Evolutionary conservation across 202 grass and related monocot genomes (phyloP).

Genomic region (Hordeum pubiflorum): DNA sequence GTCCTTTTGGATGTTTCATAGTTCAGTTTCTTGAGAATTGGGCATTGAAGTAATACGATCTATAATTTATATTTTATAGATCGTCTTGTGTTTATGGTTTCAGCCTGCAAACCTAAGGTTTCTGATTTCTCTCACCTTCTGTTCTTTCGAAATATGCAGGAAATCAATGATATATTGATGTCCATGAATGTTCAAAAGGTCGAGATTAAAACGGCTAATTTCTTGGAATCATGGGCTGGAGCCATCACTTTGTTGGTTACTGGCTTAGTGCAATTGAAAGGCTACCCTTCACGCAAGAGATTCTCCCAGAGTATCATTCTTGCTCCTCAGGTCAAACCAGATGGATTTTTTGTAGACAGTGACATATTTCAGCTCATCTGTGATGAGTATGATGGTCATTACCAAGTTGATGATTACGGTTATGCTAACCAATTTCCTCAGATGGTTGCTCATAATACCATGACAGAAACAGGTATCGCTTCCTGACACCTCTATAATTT

Average conservation of each 20-base stretch:
- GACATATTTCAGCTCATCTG: slow-evolving; percentile 83
- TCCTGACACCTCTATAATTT: background rate
- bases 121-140: slow-evolving; percentile 7
- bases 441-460: slow-evolving; percentile 24
- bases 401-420: slow-evolving; percentile 26
- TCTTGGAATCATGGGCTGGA: slow-evolving; percentile 61
- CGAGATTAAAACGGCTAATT: slow-evolving; percentile 79
- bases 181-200: slow-evolving; percentile 62
- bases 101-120: background rate
- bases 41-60: background rate
- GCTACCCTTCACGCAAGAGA: slow-evolving; percentile 45
- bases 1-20: background rate
- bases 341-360: slow-evolving; percentile 76
- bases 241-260: slow-evolving; percentile 62
- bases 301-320: slow-evolving; percentile 77
- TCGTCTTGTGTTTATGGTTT: background rate
- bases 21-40: background rate
- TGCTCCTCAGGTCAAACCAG: slow-evolving; percentile 54
- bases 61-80: background rate
- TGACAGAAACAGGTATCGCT: slow-evolving; percentile 37
- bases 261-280: slow-evolving; percentile 63
- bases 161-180: slow-evolving; percentile 77
- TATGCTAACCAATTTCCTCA: slow-evolving; percentile 33
- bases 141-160: slow-evolving; percentile 42
- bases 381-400: slow-evolving; percentile 58